Base-by-base conservation (phyloP, 768 basidiomycete species). In the Suillus subalutaceus region DNA sequence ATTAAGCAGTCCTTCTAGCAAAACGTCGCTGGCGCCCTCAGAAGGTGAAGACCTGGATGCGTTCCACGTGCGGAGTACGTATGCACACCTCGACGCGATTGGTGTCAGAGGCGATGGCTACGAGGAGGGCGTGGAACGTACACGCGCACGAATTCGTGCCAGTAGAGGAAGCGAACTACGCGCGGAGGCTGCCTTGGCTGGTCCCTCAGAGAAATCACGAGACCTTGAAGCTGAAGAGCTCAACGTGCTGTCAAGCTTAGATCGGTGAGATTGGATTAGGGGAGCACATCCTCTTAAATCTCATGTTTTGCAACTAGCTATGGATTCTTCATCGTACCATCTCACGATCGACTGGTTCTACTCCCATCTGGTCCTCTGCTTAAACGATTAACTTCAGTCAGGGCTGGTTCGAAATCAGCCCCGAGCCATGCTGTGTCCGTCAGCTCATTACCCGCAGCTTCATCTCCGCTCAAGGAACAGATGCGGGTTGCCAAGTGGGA, bases 41-140 rank as follows among this genome's bases (percentile, higher is more conserved):
- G 89, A 89, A 70, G 90, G 90, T 35, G 93, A 95, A 75, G 93
- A 95, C 71, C 73, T 87, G 64, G 93, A 95, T 74, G 85, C 90
- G 8, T 92, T 92, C 71, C 90, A 93, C 75, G 91, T 96, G 8
- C 86, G 94, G 48, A 90, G 84, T 66, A 94, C 93, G 1, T 96
- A 98, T 74, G 97, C 96, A 0, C 86, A 92, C 68, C 84, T 99
- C n/a, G 94, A 98, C 59, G 80, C 85, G 12, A 85, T 85, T 52
- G 97, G 97, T n/a, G 96, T 98, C 44, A 91, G 88, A 73, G 96
- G 96, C 3, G 97, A 99, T 74, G 97, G 97, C 0, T 94, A 89
- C 77, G 92, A 94, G 71, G 95, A 97, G 70, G 97, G 97, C 44
- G 85, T 97, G 8, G 97, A 99, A 79, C 88, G 94, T 44, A 99